Evolutionary conservation across 2,329 filamentous ascomycete genomes (phyloP).

Genomic region (Paecilomyces variotii): DNA sequence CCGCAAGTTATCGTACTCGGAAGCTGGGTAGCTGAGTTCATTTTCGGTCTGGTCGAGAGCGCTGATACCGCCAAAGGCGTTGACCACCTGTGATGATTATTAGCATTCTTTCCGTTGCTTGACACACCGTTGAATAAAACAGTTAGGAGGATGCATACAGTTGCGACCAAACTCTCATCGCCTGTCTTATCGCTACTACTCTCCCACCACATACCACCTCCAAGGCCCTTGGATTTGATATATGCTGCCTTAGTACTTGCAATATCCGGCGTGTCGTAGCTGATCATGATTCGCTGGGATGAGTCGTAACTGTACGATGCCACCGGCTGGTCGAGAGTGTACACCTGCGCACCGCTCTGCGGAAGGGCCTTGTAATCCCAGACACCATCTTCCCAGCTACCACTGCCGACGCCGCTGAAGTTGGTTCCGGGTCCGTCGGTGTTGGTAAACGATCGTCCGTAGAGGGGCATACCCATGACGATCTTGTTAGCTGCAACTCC

Average conservation of each 20-base stretch:
- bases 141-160: constrained; percentile 20
- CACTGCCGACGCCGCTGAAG: constrained; percentile 66
- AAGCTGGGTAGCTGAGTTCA: constrained; percentile 43
- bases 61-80: constrained; percentile 20
- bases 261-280: constrained; percentile 65
- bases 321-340: constrained; percentile 51
- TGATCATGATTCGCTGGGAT: constrained; percentile 54
- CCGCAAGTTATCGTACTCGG: constrained; percentile 47
- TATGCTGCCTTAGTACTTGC: constrained; percentile 63
- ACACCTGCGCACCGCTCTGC: constrained; percentile 53
- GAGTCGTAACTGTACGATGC: constrained; percentile 63
- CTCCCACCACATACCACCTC: constrained; percentile 98
- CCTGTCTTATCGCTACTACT: constrained; percentile 66
- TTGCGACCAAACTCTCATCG: constrained; percentile 58
- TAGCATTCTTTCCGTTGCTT: background rate
- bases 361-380: constrained; percentile 87
- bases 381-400: constrained; percentile 76
- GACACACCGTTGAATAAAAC: background rate
- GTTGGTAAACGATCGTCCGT: constrained; percentile 74
- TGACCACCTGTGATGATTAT: constrained; percentile 19
- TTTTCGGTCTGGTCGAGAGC: constrained; percentile 42
- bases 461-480: constrained; percentile 85
- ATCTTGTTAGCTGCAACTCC: constrained; percentile 65
- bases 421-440: constrained; percentile 66
- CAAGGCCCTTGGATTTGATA: constrained; percentile 58